Evolutionary conservation across 257 asterid genomes (phyloP), one percentile per base, ranked within the genome.

Genomic region (Thymus mandschuricus): DNA sequence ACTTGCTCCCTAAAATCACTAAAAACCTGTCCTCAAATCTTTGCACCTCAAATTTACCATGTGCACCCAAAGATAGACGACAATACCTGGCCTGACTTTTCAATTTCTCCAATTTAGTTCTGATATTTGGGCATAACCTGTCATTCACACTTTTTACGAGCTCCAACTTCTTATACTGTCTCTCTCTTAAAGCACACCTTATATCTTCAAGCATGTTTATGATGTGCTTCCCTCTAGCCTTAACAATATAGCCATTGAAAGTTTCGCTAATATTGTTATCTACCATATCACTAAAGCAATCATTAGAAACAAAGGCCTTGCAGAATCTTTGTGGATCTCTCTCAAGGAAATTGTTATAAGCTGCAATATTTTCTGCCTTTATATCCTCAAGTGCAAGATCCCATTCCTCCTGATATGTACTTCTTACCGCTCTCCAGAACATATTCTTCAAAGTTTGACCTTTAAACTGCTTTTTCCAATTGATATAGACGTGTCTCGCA

Each of bases 211-310:
- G 5, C 44, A 64, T 64, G 8, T 45, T 10, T 10, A 64, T 64
- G 1, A 64, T 64, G 21, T 62, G 57, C 30, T 64, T 64, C 1
- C 6, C 11, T 6, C 57, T 44, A 1, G 12, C 41, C 12, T 64
- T 29, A 7, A 45, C 57, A 9, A 64, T 64, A 8, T 11, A 64
- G 8, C 44, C 69, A 64, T 64, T 64, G 3, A 64, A 64, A 3
- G 69, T 45, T 30, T 64, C 57, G 12, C 28, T 44, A 0, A 64
- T 48, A 45, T 64, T 64, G 6, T 64, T 64, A 10, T 64, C 57
- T 28, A 45, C 4, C 69, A 64, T 64, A 12, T 46, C 69, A 64
- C 43, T 44, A 28, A 2, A 10, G 52, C 52, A 46, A 5, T 29
- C 28, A 40, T 56, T 27, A 63, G 12, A 8, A 8, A 63, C 10